A percentile compares a stretch with the other conserved stretches of the same genome.
phyloP scores from a whole-genome alignment of 495 filamentous ascomycete genomes.

The Aspergillus sparsus region DNA sequence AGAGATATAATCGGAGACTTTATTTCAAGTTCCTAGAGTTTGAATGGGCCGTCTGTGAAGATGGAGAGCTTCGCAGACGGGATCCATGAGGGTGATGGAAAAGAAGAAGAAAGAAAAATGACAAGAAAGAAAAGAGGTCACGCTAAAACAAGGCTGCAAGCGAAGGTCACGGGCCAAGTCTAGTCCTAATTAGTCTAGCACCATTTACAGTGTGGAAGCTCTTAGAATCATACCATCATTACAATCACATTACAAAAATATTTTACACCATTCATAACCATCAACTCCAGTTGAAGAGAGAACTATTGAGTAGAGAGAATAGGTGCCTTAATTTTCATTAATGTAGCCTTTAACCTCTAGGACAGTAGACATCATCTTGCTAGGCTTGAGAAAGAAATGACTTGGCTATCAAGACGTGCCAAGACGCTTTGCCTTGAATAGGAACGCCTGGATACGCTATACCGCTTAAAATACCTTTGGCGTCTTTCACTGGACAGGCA shows the following conservation, averaged over 20 bases:
- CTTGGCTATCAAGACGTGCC: too few species aligned
- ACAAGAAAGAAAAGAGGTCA: slow-evolving; percentile 21
- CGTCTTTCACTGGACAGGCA: slow-evolving; percentile 3
- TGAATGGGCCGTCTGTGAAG: slow-evolving; percentile 31
- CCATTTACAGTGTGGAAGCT: slow-evolving; percentile 8
- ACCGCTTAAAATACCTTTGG: slow-evolving; percentile 15
- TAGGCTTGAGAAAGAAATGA: neutral
- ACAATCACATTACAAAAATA: neutral
- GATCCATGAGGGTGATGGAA: slow-evolving; percentile 32
- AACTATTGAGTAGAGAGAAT: neutral
- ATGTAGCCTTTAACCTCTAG: neutral
- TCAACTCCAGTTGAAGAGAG: too few species aligned
- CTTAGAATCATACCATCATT: slow-evolving; percentile 3
- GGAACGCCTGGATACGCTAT: slow-evolving; percentile 1
- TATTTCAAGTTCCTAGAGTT: slow-evolving; percentile 20
- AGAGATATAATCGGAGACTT: slow-evolving; percentile 1
- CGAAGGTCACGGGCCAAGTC: slow-evolving; percentile 29
- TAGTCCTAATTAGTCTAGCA: slow-evolving; percentile 25
- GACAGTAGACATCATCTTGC: neutral
- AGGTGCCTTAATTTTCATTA: too few species aligned
- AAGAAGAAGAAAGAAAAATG: slow-evolving; percentile 25
- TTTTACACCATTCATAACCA: too few species aligned
- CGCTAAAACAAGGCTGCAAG: slow-evolving; percentile 27
- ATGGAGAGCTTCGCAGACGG: slow-evolving; percentile 33
- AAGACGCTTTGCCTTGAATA: neutral